phyloP scores from a whole-genome alignment of 805 yeast genomes.

The Candida koratica region DNA sequence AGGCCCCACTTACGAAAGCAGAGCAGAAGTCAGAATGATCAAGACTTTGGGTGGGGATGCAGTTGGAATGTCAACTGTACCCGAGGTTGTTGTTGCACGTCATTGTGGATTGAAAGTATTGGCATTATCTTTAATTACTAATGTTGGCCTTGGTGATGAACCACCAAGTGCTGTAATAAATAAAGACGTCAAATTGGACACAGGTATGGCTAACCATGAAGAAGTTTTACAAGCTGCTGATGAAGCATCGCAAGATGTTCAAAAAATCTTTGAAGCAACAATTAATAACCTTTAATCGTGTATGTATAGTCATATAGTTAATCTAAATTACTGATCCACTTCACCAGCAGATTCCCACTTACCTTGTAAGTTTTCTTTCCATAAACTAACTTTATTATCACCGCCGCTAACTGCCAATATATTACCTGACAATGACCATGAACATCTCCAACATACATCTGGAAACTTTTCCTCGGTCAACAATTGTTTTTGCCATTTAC shows the following conservation, averaged over 20 bases:
- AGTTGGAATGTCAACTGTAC: slow-evolving; percentile 97
- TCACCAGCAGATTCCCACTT: slow-evolving; percentile 98
- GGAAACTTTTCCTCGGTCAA: slow-evolving; percentile 82
- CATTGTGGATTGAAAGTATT: slow-evolving; percentile 80
- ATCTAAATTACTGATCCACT: slow-evolving; percentile 63
- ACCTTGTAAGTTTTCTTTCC: slow-evolving; percentile 93
- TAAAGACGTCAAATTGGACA: slow-evolving; percentile 49
- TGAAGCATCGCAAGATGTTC: slow-evolving; percentile 78
- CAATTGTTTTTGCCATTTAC: slow-evolving; percentile 76
- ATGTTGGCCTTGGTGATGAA: slow-evolving; percentile 66
- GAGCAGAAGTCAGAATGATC: slow-evolving; percentile 86
- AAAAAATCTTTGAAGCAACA: slow-evolving; percentile 60
- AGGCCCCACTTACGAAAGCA: slow-evolving; percentile 91
- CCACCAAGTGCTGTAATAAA: slow-evolving; percentile 65
- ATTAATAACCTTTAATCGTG: slow-evolving; percentile 39
- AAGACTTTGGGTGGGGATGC: slow-evolving; percentile 79
- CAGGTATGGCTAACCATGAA: slow-evolving; percentile 85
- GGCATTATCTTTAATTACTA: slow-evolving; percentile 84
- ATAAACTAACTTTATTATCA: slow-evolving; percentile 89
- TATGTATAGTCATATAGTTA: slow-evolving; percentile 3
- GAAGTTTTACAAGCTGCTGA: slow-evolving; percentile 85
- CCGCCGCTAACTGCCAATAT: slow-evolving; percentile 94
- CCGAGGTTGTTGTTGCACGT: slow-evolving; percentile 90
- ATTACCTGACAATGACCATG: slow-evolving; percentile 96
- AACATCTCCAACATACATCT: slow-evolving; percentile 96